Percentiles rank a stretch among this genome's conserved stretches.
Evolutionary conservation across 495 filamentous ascomycete genomes (phyloP).

Genomic region (Podospora pseudocomata): DNA sequence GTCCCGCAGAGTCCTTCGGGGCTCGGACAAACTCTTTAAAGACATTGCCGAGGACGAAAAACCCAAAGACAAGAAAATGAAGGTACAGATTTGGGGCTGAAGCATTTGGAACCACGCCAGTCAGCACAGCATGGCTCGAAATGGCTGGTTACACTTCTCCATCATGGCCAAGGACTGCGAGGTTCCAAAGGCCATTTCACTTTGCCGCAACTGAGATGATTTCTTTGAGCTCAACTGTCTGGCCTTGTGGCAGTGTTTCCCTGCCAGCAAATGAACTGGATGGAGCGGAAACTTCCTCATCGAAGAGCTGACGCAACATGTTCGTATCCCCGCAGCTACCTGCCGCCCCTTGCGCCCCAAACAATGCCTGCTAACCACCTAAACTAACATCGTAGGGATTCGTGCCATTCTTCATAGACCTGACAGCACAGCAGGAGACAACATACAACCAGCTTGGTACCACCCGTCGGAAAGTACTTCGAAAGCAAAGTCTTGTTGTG

Average conservation of each 20-base stretch:
- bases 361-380: neutral
- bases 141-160: conserved; percentile 54
- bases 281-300: conserved; percentile 39
- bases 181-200: conserved; percentile 44
- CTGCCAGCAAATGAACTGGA: conserved; percentile 43
- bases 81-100: conserved; percentile 49
- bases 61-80: conserved; percentile 35
- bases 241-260: conserved; percentile 49
- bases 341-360: neutral
- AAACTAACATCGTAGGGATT: conserved; percentile 33
- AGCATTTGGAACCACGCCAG: conserved; percentile 55
- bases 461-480: conserved; percentile 25
- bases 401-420: conserved; percentile 41
- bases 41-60: conserved; percentile 13
- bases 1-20: conserved; percentile 4
- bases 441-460: conserved; percentile 33
- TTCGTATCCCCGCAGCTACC: conserved; percentile 14
- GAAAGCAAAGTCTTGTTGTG: conserved; percentile 33
- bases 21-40: conserved; percentile 11
- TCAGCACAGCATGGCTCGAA: conserved; percentile 47
- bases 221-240: conserved; percentile 50
- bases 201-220: conserved; percentile 55
- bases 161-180: conserved; percentile 50
- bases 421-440: conserved; percentile 31
- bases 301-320: conserved; percentile 41